Base-by-base conservation (phyloP, 2,329 filamentous ascomycete species). In the Ascosphaera apis region DNA sequence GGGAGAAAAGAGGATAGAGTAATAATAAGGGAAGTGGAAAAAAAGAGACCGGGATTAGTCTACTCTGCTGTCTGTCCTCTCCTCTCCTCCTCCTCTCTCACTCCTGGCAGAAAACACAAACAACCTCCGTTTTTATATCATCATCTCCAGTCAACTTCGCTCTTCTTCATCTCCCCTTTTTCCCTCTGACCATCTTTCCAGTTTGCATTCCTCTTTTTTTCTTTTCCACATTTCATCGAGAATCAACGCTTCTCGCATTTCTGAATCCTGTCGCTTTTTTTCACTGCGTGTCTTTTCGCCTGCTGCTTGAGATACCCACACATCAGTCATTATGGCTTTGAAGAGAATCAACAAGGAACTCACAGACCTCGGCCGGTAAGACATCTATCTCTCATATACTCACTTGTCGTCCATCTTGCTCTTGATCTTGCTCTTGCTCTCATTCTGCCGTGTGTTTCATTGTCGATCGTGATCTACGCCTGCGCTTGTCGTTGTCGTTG, bases 331-430 rank as follows among this genome's bases (percentile, higher is more conserved):
- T 40, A 63, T 63, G 60, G 60, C 60, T 53, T 55, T 63, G 41
- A 63, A 63, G 58, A 53, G 60, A 49, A 63, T 63, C 53, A 62
- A 63, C 55, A 63, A 63, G 52, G 60, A 63, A 58, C 58, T 63
- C 47, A 56, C 57, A 55, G 60, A 63, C 45, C 56, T 63, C 43
- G 60, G 59, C 48, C 60, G 60, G 60, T 63, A 56, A 53, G 58
- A 47, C 31, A 31, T 36, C 34, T 30, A 36, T 39, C 36, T 36
- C 40, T 38, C 36, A n/a, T n/a, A n/a, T n/a, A n/a, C n/a, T n/a
- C n/a, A n/a, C 39, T 36, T 15, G 30, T 17, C 35, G 32, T 37
- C 38, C 27, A 35, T 41, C 21, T 31, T n/a, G 36, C 13, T 11
- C 33, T 27, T 37, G 34, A 15, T 31, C 27, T 30, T 37, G 33